Conservation (phyloP, 2,329 filamentous ascomycete genomes). For the Colletotrichum salicis region DNA sequence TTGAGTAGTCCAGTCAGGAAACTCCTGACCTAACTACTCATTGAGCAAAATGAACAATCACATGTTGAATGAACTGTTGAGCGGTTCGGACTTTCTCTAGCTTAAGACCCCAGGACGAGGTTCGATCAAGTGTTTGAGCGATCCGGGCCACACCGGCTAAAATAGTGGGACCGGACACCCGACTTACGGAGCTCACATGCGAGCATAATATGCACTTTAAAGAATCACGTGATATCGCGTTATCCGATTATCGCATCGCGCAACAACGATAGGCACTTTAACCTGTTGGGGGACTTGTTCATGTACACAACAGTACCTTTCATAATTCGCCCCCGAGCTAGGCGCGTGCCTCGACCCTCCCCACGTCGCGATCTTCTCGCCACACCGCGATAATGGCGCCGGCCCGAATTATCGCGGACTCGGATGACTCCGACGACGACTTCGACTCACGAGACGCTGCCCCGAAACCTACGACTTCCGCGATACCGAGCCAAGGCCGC, state of each 20-base stretch:
- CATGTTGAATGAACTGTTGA: neutral
- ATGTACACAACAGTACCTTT: neutral
- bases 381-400: slow-evolving; percentile 32
- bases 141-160: neutral
- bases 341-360: neutral
- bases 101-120: neutral
- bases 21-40: neutral
- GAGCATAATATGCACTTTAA: neutral
- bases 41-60: neutral
- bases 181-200: neutral
- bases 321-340: slow-evolving; percentile 10
- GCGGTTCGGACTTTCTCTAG: neutral
- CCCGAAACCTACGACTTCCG: slow-evolving; percentile 20
- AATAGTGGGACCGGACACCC: neutral
- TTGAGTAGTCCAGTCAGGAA: slow-evolving; percentile 56
- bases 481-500: slow-evolving; percentile 14
- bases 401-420: slow-evolving; percentile 35
- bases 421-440: slow-evolving; percentile 35
- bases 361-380: slow-evolving; percentile 3
- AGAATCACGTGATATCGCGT: slow-evolving; percentile 5
- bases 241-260: neutral
- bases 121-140: neutral
- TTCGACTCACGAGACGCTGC: slow-evolving; percentile 20
- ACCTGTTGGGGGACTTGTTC: neutral
- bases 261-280: neutral